Conservation (phyloP, 768 basidiomycete species). For the Hygrophoropsis aurantiaca region DNA sequence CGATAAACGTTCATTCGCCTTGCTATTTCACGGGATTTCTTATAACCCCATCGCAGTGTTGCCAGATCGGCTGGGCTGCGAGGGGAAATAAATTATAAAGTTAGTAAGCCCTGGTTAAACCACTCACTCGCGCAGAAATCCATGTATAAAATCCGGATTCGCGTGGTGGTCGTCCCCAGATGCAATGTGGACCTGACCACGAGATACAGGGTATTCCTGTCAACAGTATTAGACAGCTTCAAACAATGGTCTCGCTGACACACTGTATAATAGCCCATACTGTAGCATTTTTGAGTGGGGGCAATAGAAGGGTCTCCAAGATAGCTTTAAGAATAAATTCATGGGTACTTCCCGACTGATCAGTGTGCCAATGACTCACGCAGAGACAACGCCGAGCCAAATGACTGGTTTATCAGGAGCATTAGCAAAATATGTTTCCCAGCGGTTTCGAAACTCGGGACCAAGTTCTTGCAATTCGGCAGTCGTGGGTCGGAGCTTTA, state of each 20-base stretch:
- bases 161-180: conserved; percentile 8
- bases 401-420: conserved; percentile 26
- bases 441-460: conserved; percentile 16
- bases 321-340: conserved; percentile 13
- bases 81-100: background rate
- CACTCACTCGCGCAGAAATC: conserved; percentile 9
- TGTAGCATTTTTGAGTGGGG: conserved; percentile 25
- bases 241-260: too few relatives aligned
- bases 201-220: conserved; percentile 15
- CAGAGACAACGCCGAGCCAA: conserved; percentile 40
- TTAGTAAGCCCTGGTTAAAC: background rate
- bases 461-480: conserved; percentile 18
- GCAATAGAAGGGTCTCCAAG: conserved; percentile 21
- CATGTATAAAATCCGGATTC: conserved; percentile 11
- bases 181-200: conserved; percentile 15
- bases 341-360: background rate
- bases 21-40: conserved; percentile 13
- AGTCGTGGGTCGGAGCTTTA: conserved; percentile 23
- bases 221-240: too few relatives aligned
- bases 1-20: conserved; percentile 31
- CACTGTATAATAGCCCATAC: conserved; percentile 22
- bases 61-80: conserved; percentile 15
- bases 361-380: conserved; percentile 24
- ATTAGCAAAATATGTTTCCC: conserved; percentile 16
- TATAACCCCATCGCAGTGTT: conserved; percentile 18